Base-by-base conservation (phyloP, 805 yeast genomes). In the Kluyveromyces aestuarii region DNA sequence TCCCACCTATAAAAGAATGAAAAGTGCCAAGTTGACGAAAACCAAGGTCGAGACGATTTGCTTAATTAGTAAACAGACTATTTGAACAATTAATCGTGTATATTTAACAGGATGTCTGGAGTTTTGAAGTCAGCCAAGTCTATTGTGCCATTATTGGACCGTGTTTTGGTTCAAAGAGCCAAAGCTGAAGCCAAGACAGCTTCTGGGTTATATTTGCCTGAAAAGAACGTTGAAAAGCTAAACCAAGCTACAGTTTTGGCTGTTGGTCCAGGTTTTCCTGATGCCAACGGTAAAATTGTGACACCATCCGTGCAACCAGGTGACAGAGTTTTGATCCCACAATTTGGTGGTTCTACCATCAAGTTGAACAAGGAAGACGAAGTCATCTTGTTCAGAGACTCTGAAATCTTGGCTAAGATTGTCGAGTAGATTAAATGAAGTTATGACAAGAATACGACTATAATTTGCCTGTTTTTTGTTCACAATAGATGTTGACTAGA, bases 381-480 rank as follows among this genome's bases (percentile, higher is more conserved):
- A 66, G 82, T 74, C 62, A 76, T 86, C 59, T 75, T 90, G 62
- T 89, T 86, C 80, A 85, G 96, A 69, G 98, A 93, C 72, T 74
- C 86, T 62, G 99, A 91, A 72, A 87, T 91, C 68, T 79, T 93
- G 63, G 99, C 98, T 63, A 91, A 88, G 76, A 81, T 93, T 63
- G 82, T 82, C 63, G 81, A 82, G 58, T 76, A 72, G 41, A 16
- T 45, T 44, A 27, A 21, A 27, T 7, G 35, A 11, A 13, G 35
- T 30, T 5, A 30, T 13, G 35, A 30, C 35, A 13, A 30, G 35
- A 30, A 11, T 30, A 30, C 14, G 35, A 30, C 35, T 30, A 10
- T 30, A 13, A 13, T 11, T 30, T 30, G 35, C 14, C 14, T 11
- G 14, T 30, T 30, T 21, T 21, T 21, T 21, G 25, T 21, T 21